Base-by-base conservation (phyloP, 2,329 filamentous ascomycete genomes). In the Dothistroma pini region DNA sequence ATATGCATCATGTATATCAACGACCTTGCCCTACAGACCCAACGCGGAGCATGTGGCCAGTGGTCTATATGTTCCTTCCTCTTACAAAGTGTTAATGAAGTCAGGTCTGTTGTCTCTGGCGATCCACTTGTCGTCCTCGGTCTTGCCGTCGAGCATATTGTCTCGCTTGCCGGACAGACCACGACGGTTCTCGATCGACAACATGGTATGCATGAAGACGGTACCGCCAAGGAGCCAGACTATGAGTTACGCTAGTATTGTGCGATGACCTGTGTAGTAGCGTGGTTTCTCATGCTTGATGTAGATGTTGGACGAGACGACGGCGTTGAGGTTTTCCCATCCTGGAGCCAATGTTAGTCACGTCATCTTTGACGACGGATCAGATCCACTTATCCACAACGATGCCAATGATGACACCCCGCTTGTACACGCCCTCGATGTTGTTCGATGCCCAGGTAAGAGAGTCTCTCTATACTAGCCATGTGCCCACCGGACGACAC, bases 401-500 rank as follows among this genome's bases (percentile, higher is more conserved):
- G 63, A 96, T 62, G 86, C 93, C 93, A 0, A 96, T 78, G 0
- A 91, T 90, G 14, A 96, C 88, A 47, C 91, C 93, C 41, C 92
- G 86, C 79, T 96, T 96, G 78, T 96, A 96, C 2, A 93, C 90
- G 16, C 93, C 89, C 76, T 96, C 92, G 47, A 88, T 84, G 65
- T 96, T 96, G 78, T 96, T 96, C 54, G 87, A 86, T 29, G 89
- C 81, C 93, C 93, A 96, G 1, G 88, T 87, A 63, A 96, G 90
- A 0, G 91, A 96, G 72, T 44, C 1, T 2, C 41, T 44, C 8
- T n/a, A 44, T 4, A 44, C 41, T 19, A 44, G 41, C 41, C 41
- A 19, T 44, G 41, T 44, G 38, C 38, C 12, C 7, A 16, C 38
- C 38, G 5, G 16, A 44, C 16, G 16, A n/a, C 38, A n/a, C n/a